Evolutionary conservation across 2,329 filamentous ascomycete genomes (phyloP).

Genomic region (Phaeomoniella chlamydospora): DNA sequence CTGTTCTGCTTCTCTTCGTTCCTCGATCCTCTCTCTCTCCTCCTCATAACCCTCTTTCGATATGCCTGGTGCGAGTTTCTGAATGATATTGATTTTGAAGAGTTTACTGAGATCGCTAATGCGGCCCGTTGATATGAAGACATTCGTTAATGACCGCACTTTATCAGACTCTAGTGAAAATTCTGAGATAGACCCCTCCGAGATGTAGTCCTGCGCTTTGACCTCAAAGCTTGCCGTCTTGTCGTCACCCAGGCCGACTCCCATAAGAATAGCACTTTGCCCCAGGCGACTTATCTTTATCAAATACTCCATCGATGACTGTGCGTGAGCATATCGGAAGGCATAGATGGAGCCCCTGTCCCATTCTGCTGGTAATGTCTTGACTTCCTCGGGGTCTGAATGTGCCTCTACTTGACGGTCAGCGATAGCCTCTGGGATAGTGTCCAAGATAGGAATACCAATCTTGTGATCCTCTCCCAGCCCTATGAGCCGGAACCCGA

Average conservation of each 20-base stretch:
- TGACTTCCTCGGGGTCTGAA: conserved; percentile 39
- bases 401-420: conserved; percentile 33
- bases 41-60: conserved; percentile 70
- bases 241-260: conserved; percentile 65
- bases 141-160: conserved; percentile 27
- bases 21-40: conserved; percentile 15
- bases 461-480: conserved; percentile 71
- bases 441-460: conserved; percentile 30
- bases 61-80: conserved; percentile 65
- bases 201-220: conserved; percentile 59
- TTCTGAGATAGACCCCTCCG: conserved; percentile 41
- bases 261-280: conserved; percentile 69
- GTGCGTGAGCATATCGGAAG: conserved; percentile 75
- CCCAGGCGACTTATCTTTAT: conserved; percentile 73
- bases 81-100: conserved; percentile 67
- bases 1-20: conserved; percentile 25
- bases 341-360: conserved; percentile 58
- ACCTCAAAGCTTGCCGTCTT: conserved; percentile 67
- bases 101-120: conserved; percentile 56
- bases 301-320: conserved; percentile 73
- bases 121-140: conserved; percentile 61
- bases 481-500: conserved; percentile 68
- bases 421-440: conserved; percentile 8
- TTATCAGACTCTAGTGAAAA: conserved; percentile 16
- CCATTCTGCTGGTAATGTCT: conserved; percentile 62